Evolutionary conservation across 768 basidiomycete genomes (phyloP).

Genomic region (Termitomyces eurrhizus): DNA sequence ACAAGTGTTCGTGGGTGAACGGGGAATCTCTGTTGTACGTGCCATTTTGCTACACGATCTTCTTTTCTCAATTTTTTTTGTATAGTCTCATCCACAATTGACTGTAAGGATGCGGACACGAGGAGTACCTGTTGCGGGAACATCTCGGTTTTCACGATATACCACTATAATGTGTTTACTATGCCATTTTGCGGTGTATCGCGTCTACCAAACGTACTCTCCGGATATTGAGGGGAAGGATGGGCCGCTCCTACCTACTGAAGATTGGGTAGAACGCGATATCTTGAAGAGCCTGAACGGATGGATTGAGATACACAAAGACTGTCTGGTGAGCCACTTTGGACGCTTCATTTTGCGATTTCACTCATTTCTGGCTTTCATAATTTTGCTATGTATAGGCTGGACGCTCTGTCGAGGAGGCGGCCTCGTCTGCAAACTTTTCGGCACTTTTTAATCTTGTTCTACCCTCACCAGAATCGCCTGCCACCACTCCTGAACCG

Average conservation of each 20-base stretch:
- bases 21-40: slow-evolving; percentile 65
- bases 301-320: slow-evolving; percentile 69
- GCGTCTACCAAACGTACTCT: slow-evolving; percentile 58
- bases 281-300: slow-evolving; percentile 62
- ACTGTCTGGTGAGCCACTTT: slow-evolving; percentile 58
- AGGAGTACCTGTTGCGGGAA: slow-evolving; percentile 36
- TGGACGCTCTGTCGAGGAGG: slow-evolving; percentile 31
- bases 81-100: slow-evolving; percentile 62
- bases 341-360: slow-evolving; percentile 6
- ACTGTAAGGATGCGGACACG: slow-evolving; percentile 61
- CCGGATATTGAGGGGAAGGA: slow-evolving; percentile 56
- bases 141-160: slow-evolving; percentile 51
- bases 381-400: slow-evolving; percentile 26
- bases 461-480: slow-evolving; percentile 31
- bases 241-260: slow-evolving; percentile 63
- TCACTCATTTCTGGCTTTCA: slow-evolving; percentile 2
- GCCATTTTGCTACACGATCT: slow-evolving; percentile 1
- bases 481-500: slow-evolving; percentile 23
- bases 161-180: slow-evolving; percentile 66
- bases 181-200: slow-evolving; percentile 64
- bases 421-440: slow-evolving; percentile 39
- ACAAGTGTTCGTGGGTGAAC: slow-evolving; percentile 59
- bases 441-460: slow-evolving; percentile 43
- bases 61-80: slow-evolving; percentile 11
- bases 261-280: slow-evolving; percentile 76